These are phyloP conservation scores for Gonapodya sp. DNA, from an alignment of 192 early-diverging fungal species.

Conservation along the genomic window DNA sequence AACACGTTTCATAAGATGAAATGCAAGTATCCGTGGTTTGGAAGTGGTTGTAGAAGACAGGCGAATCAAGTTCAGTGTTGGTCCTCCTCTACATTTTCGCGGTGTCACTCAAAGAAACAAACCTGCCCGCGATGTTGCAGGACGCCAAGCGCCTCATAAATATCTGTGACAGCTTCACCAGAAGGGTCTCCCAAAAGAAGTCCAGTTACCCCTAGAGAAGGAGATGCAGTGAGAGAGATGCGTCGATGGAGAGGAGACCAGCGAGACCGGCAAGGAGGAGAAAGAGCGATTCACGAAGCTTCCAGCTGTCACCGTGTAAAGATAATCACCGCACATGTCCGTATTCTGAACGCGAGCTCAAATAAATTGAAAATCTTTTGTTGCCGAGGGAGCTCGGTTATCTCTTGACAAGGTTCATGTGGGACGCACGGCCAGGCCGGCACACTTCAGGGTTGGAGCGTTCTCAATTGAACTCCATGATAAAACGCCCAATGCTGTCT, in stretches of 20 bases:
- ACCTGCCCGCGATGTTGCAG: conserved; percentile 99
- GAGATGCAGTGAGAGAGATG: not conserved
- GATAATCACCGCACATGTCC: not conserved
- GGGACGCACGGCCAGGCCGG: too few species aligned
- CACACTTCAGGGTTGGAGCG: not conserved
- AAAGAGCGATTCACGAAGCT: not conserved
- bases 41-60: too few species aligned
- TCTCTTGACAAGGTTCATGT: too few species aligned
- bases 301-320: not conserved
- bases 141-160: conserved; percentile 89
- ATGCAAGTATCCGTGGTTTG: too few species aligned
- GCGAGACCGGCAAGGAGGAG: too few species aligned
- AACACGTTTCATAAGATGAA: too few species aligned
- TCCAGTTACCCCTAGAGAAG: conserved; percentile 57
- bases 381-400: too few species aligned
- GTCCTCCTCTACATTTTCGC: too few species aligned
- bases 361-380: too few species aligned
- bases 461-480: not conserved
- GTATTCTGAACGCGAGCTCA: too few species aligned
- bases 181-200: conserved; percentile 70
- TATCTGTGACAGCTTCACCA: conserved; percentile 66
- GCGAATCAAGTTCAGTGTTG: too few species aligned
- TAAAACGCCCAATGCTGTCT: not conserved
- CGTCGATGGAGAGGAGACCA: not conserved
- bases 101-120: too few species aligned